Evolutionary conservation across 306 rosid species (phyloP).

Genomic region (Lagenaria siceraria): DNA sequence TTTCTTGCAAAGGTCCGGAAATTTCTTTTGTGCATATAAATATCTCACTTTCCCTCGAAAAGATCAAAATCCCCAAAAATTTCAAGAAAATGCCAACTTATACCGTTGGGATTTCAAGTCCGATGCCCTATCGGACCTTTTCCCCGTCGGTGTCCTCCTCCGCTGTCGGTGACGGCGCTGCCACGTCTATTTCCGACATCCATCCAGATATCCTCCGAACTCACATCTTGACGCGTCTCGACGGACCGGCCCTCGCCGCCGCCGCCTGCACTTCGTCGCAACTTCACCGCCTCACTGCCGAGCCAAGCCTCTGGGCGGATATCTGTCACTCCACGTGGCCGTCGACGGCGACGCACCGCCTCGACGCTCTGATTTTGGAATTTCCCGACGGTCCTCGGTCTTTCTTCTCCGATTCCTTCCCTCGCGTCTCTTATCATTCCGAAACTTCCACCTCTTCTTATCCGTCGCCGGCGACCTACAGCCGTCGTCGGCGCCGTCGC

Average conservation of each 20-base stretch:
- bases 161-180: constrained; percentile 2
- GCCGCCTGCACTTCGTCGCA: constrained; percentile 38
- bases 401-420: constrained; percentile 53
- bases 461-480: background rate
- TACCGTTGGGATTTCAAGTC: background rate
- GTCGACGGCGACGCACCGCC: constrained; percentile 37
- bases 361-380: constrained; percentile 27
- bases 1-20: background rate
- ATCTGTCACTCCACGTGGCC: constrained; percentile 66
- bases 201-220: constrained; percentile 46
- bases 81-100: background rate
- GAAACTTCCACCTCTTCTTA: background rate
- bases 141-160: background rate
- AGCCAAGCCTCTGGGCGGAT: constrained; percentile 36
- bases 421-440: constrained; percentile 9
- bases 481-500: background rate
- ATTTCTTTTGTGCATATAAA: background rate
- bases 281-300: constrained; percentile 29
- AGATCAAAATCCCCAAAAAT: background rate
- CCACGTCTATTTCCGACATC: constrained; percentile 35
- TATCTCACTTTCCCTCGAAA: background rate
- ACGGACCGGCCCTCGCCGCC: constrained; percentile 56
- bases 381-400: constrained; percentile 41
- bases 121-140: too few species aligned
- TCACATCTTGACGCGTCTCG: constrained; percentile 55